Evolutionary conservation across 2,329 filamentous ascomycete genomes (phyloP).

Genomic region (Phialophora chinensis): DNA sequence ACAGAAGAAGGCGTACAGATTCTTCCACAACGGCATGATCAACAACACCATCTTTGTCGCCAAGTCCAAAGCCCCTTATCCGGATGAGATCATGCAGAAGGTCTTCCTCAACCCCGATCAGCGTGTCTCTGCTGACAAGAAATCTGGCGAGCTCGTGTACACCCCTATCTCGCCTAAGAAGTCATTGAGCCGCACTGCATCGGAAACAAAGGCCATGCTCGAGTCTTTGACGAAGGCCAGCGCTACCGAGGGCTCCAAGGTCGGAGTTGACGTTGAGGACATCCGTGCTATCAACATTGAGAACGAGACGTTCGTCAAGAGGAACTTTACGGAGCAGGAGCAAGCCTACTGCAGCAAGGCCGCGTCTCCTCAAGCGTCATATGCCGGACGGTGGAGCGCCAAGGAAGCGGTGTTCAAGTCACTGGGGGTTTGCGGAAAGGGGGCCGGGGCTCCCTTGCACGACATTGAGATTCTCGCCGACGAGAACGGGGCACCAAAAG

Average conservation of each 20-base stretch:
- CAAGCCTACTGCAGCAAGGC: conserved; percentile 84
- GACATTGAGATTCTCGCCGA: conserved; percentile 92
- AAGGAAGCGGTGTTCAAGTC: conserved; percentile 99
- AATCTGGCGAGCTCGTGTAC: conserved; percentile 78
- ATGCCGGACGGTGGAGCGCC: conserved; percentile 93
- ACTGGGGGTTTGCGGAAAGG: conserved; percentile 82
- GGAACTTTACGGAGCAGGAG: conserved; percentile 89
- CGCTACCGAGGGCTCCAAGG: conserved; percentile 69
- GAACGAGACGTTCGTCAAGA: conserved; percentile 90
- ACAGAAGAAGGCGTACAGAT: conserved; percentile 98
- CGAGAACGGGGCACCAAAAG: conserved; percentile 79
- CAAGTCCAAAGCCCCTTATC: conserved; percentile 89
- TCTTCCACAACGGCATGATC: conserved; percentile 97
- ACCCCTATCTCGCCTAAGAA: conserved; percentile 72
- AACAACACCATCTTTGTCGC: conserved; percentile 98
- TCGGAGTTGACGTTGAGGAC: conserved; percentile 93
- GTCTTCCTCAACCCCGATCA: conserved; percentile 95
- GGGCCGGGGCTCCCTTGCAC: conserved; percentile 85
- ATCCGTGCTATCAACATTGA: conserved; percentile 86
- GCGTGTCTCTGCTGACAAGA: conserved; percentile 84
- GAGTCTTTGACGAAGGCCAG: conserved; percentile 75
- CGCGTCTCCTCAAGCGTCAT: conserved; percentile 82
- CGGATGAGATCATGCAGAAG: conserved; percentile 80
- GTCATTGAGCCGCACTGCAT: conserved; percentile 60
- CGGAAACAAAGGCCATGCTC: conserved; percentile 75